Evolutionary conservation across 257 asterid genomes (phyloP), one percentile per base, ranked within the genome.

Genomic region (Nicotiana paniculata): DNA sequence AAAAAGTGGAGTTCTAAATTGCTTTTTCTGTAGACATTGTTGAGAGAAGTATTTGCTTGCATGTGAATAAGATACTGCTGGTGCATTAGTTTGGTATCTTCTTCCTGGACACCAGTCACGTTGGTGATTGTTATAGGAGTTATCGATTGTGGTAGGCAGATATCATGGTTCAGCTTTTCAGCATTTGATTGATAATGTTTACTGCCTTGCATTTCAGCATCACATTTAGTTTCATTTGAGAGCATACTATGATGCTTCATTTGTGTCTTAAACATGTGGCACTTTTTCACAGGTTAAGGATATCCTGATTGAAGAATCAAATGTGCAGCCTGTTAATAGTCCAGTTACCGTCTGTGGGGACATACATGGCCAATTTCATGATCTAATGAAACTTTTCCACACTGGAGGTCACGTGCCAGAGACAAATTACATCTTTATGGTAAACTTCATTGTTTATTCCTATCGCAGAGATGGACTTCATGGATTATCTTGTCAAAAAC

Each of bases 351-450:
- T 96, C 77, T 95, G 99, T 87, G 99, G 99, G 77, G 99, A 95
- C 89, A 95, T 95, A 83, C 99, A 95, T 66, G 98, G 99, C 58
- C 99, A 96, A 63, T 96, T 96, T 89, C 99, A 96, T 72, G 99
- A 96, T 86, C 80, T 96, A 80, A 96, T 96, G 98, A 96, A 96
- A 86, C 99, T 96, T 85, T 96, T 96, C 84, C 97, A 93, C 88
- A 96, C 99, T 74, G 99, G 99, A 85, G 99, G 99, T 77, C 98
- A 96, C 83, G 99, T 96, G 66, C 99, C 99, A 4, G 98, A 94
- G 80, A 96, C 97, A 82, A 96, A 96, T 89, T 96, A 96, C 89
- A 96, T 96, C 81, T 96, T 96, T 79, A 96, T 96, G 99, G 99
- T 96, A 89, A 82, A 75, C 37, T 54, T 74, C 79, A 48, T 74